Evolutionary conservation across 75 land plant genomes (phyloP), one percentile per base, ranked within the genome.

Genomic region (Adiantum capillusveneris): DNA sequence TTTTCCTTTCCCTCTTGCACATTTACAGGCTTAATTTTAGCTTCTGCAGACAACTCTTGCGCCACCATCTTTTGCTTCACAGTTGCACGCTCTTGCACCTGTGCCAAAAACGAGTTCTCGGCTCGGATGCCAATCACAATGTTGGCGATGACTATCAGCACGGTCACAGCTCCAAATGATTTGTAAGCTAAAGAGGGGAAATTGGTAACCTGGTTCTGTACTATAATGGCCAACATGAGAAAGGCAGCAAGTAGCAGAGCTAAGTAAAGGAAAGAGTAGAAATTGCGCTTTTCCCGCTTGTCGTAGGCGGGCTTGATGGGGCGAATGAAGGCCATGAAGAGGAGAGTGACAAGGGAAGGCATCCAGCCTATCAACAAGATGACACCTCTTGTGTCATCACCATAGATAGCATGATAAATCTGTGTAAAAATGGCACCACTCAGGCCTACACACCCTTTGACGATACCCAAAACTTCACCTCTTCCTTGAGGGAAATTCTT

Each of bases 391-490:
- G 65, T 65, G 56, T 66, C 17, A 16, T 64, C 6, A 37, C 67
- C 82, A 60, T 68, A 73, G 60, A 71, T 14, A 25, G 71, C 82
- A 43, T 51, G 50, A 48, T 70, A 75, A 67, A 82, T 65, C 62
- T 78, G 82, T 20, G 82, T 82, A 25, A 79, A 54, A 22, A 82
- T 57, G 44, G 84, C 84, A 7, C 79, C 84, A 28, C 83, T 75
- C 30, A 82, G 65, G 0, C 84, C 83, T 17, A 75, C 75, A 25
- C 62, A 68, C 20, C 75, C 78, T 57, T 82, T 82, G 67, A 83
- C 69, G 53, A 83, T 75, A 29, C 84, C 86, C 24, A 83, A 69
- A 36, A 80, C 84, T 0, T 68, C 58, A 25, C 86, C 86, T 28
- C 86, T 65, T 67, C 79, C 25, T 12, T 25, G 52, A 12, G 52